Conservation (phyloP, 176 grass and related monocot species). For the Elaeis guineensis region DNA sequence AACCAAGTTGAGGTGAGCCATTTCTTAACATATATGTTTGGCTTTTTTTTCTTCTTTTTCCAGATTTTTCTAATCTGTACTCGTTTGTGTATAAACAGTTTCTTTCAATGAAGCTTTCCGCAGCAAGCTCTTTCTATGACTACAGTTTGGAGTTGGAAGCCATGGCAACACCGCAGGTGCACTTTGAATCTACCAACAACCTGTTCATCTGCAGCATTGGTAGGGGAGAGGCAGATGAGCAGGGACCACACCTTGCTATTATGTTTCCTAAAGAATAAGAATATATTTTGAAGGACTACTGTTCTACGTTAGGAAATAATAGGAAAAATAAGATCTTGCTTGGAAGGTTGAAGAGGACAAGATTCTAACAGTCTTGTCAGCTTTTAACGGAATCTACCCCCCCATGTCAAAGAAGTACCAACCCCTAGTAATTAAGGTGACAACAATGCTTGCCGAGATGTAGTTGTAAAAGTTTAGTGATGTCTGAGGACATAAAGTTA, state of each 20-base stretch:
- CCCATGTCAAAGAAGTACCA: too few species aligned
- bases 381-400: background rate
- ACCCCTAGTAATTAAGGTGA: too few species aligned
- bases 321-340: background rate
- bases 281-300: background rate
- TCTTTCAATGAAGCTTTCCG: constrained; percentile 19
- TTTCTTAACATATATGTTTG: background rate
- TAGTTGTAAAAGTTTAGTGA: too few species aligned
- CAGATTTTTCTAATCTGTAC: background rate
- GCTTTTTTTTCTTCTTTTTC: background rate
- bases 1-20: constrained; percentile 20
- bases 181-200: background rate
- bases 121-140: constrained; percentile 17
- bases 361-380: constrained; percentile 1
- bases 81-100: constrained; percentile 5
- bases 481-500: too few species aligned
- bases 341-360: background rate
- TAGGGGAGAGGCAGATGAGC: background rate
- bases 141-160: background rate
- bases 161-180: background rate
- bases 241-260: background rate
- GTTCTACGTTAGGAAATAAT: background rate
- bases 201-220: background rate
- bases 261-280: background rate
- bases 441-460: too few species aligned